Evolutionary conservation across 176 grass and related monocot species (phyloP).

Genomic region (Alopecurus myosuroides): DNA sequence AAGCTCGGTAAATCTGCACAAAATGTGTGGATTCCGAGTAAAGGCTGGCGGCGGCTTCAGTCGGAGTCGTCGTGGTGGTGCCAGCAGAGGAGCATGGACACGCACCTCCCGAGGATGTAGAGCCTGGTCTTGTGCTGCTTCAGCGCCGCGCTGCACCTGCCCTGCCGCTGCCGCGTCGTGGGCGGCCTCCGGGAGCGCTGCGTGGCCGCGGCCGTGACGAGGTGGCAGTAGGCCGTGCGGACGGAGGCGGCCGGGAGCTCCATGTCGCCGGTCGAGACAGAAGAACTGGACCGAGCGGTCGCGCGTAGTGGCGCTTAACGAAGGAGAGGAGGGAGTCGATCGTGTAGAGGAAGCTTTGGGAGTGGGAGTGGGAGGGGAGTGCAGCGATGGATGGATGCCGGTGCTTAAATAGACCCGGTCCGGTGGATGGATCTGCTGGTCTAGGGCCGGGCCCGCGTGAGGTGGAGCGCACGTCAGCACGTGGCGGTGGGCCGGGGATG

Average conservation of each 20-base stretch:
- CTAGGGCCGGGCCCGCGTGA: neutral
- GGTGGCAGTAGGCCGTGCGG: conserved; percentile 15
- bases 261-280: neutral
- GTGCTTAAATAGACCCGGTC: conserved; percentile 32
- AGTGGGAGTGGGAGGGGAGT: no score
- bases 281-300: neutral
- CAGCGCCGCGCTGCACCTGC: conserved; percentile 56
- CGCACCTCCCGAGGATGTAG: conserved; percentile 77
- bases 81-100: conserved; percentile 88
- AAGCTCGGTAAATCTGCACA: neutral
- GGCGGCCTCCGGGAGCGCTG: neutral
- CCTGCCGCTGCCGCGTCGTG: neutral
- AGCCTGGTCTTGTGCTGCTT: conserved; percentile 89
- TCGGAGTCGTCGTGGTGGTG: conserved; percentile 55
- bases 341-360: neutral
- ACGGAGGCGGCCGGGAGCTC: conserved; percentile 32
- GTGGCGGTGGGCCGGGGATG: neutral
- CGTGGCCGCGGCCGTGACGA: conserved; percentile 6
- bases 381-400: neutral
- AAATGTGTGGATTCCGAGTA: no score
- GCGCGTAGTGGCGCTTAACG: neutral
- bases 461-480: neutral
- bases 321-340: neutral
- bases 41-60: neutral
- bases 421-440: neutral